Evolutionary conservation across 2,329 filamentous ascomycete species (phyloP).

Genomic region (Mycosphaerella sp.): DNA sequence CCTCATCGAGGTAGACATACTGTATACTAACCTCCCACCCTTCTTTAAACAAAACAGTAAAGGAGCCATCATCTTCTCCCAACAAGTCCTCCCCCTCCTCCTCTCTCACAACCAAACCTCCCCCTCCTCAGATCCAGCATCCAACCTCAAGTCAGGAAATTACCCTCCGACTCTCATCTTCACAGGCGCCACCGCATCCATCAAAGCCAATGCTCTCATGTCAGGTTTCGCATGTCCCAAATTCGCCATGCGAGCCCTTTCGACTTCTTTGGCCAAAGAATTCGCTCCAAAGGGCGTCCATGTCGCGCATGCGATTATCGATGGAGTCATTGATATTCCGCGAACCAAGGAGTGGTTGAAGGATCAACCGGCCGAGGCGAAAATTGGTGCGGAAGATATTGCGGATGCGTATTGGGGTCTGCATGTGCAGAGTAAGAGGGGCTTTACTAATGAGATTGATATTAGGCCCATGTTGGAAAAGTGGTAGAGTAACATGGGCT

Average conservation of each 20-base stretch:
- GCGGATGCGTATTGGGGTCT: conserved; percentile 80
- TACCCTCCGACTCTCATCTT: conserved; percentile 75
- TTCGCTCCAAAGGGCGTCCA: conserved; percentile 81
- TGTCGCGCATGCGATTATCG: conserved; percentile 67
- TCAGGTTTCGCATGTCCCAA: conserved; percentile 70
- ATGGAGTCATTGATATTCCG: conserved; percentile 79
- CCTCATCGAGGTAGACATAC: too few species aligned
- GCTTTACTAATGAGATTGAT: conserved; percentile 78
- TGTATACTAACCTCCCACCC: background rate
- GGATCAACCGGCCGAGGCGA: conserved; percentile 53
- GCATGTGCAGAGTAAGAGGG: conserved; percentile 71
- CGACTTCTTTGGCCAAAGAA: conserved; percentile 70
- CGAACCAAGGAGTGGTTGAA: conserved; percentile 56
- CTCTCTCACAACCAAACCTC: conserved; percentile 50
- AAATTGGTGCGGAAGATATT: conserved; percentile 75
- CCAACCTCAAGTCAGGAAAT: conserved; percentile 36
- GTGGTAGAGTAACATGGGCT: conserved; percentile 49
- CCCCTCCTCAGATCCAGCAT: conserved; percentile 2
- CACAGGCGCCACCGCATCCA: conserved; percentile 76
- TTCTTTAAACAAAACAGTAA: conserved; percentile 37
- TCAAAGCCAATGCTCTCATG: conserved; percentile 65
- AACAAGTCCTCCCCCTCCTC: conserved; percentile 63
- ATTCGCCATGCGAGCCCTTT: conserved; percentile 67
- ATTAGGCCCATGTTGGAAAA: conserved; percentile 76
- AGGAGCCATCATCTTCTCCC: conserved; percentile 71